Base-by-base conservation (phyloP, 768 basidiomycete genomes). In the Russula emetica region DNA sequence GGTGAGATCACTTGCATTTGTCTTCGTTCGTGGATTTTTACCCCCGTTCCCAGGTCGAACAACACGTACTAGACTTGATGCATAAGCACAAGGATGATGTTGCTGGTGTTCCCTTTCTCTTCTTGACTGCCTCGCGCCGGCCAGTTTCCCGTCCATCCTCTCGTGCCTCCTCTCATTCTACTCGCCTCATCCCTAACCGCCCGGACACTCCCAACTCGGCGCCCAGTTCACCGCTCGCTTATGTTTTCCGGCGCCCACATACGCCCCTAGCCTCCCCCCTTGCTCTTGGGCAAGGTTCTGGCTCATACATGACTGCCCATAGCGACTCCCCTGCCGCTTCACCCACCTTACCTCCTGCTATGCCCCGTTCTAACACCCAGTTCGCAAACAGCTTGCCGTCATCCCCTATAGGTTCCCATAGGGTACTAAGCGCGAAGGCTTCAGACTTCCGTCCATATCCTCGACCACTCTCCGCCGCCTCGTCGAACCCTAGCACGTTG, bases 61-160 rank as follows among this genome's bases (percentile, higher is more conserved):
- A 94, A 70, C 84, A 87, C 72, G 91, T 94, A 63, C 79, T 98
- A 22, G 93, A 96, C 72, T 82, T 97, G 66, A 97, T 98, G 95
- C 95, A 98, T 77, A 89, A 90, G 76, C 91, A 94, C 74, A 82
- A 85, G 66, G 94, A 96, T 80, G 87, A 92, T 77, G 77, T 88
- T 45, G 85, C 87, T 14, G 88, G 88, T 22, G 87, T 91, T 7
- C 90, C 90, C 0, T 93, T 93, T 72, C 77, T 92, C 61, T 90
- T 88, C 76, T 78, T 93, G 55, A 92, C 89, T 5, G 88, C 89
- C 24, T 89, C 86, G 36, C 81, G 87, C 64, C 84, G 90, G 22
- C 90, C 90, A 34, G 81, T 87, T 56, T 91, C 90, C 13, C 84
- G 90, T 11, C 89, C 90, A 18, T 90, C 88, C 42, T 92, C 90